These are phyloP conservation scores for Auriculariales sp. DNA, from an alignment of 768 basidiomycete species.

Conservation along the genomic window DNA sequence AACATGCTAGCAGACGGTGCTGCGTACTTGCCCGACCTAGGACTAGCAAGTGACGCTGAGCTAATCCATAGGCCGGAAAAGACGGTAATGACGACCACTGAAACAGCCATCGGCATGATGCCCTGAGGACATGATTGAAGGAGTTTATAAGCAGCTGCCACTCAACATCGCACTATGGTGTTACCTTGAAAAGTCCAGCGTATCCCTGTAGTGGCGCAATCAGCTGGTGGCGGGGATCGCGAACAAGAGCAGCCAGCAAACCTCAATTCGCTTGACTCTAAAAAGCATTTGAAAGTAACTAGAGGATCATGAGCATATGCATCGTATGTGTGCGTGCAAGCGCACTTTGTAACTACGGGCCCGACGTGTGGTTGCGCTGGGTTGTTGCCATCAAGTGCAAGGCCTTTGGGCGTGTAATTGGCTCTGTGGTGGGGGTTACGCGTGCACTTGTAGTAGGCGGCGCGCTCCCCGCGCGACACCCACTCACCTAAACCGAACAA, in stretches of 20 bases:
- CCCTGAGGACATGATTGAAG: neutral
- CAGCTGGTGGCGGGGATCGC: neutral
- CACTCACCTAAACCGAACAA: too few relatives aligned
- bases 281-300: constrained; percentile 44
- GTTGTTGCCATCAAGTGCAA: constrained; percentile 66
- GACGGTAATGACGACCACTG: constrained; percentile 39
- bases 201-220: constrained; percentile 31
- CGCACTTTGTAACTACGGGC: constrained; percentile 59
- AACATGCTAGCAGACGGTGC: constrained; percentile 46
- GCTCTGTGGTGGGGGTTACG: too few relatives aligned
- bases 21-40: constrained; percentile 46
- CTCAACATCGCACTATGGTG: constrained; percentile 28
- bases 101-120: constrained; percentile 27
- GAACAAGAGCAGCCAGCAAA: constrained; percentile 16
- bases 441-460: too few relatives aligned
- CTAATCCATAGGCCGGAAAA: constrained; percentile 47
- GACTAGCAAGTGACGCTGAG: constrained; percentile 25
- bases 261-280: constrained; percentile 63
- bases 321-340: neutral
- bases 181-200: constrained; percentile 67
- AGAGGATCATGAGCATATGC: neutral
- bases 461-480: too few relatives aligned
- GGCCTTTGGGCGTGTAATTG: constrained; percentile 75
- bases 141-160: neutral
- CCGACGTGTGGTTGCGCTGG: constrained; percentile 57